Evolutionary conservation across 2,329 filamentous ascomycete genomes (phyloP), one percentile per base, ranked within the genome.

Genomic region (Dactylellina sp.): DNA sequence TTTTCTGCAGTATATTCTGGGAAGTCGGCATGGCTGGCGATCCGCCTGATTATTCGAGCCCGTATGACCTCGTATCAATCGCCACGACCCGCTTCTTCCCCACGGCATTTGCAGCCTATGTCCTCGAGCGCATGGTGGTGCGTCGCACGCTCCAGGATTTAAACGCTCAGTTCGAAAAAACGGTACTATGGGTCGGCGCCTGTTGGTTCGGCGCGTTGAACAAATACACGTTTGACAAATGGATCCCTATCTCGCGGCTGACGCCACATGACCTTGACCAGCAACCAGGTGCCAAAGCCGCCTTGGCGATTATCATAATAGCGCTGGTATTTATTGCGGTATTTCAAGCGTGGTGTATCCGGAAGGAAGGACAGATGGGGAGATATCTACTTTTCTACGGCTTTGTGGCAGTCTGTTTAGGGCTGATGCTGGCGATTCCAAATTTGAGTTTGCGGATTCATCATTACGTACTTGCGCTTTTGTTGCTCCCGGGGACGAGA

Each of bases 211-310:
- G 93, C 14, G 89, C 92, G 0, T 82, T 99, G 77, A 94, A 94
- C 79, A 98, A 98, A 82, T 96, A 97, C 81, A 98, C 95, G 0
- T 92, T 99, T 79, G 91, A 92, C 78, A 80, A 80, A 7, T 90
- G 91, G 82, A 97, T 99, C 75, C 95, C 95, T 0, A 95, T 99
- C 76, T 88, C 93, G 81, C 89, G 95, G 1, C 85, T 99, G n/a
- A 98, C 91, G 7, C 88, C 89, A 0, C 92, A 96, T 80, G 95
- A 99, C 79, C 87, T 99, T 46, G 83, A 90, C 52, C 89, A 93
- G 77, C 93, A 99, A 79, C 94, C 95, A 0, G 95, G 95, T 6
- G 95, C 94, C 0, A 89, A 92, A 64, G 86, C 91, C 0, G 94
- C 95, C 0, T 83, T 99, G 53, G 87, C 91, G 47, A 85, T 91